phyloP scores from a whole-genome alignment of 148 eudicot genomes.

The Rhododendron williamsianum region DNA sequence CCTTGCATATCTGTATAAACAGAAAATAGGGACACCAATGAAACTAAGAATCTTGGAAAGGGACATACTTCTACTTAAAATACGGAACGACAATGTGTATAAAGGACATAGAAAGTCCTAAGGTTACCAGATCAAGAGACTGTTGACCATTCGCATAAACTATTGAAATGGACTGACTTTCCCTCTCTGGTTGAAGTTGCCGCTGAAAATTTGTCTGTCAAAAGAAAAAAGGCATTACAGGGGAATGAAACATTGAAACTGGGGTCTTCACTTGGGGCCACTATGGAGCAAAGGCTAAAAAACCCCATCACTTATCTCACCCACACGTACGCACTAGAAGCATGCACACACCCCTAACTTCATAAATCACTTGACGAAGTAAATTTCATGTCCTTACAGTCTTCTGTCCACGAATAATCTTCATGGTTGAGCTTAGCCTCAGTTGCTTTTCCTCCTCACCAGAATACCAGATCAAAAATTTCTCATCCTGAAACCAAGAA shows the following conservation, averaged over 20 bases:
- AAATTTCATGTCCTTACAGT: slow-evolving; percentile 24
- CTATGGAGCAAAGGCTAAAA: neutral
- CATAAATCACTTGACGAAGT: neutral
- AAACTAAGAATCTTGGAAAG: neutral
- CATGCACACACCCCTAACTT: neutral
- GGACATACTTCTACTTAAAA: neutral
- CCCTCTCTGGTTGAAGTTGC: slow-evolving; percentile 34
- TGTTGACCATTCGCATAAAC: slow-evolving; percentile 24
- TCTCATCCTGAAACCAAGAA: slow-evolving; percentile 35
- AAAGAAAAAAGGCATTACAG: slow-evolving; percentile 7
- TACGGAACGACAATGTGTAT: neutral
- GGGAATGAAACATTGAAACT: neutral
- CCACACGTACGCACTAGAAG: neutral
- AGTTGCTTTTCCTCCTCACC: slow-evolving; percentile 36
- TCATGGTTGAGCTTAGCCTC: slow-evolving; percentile 27
- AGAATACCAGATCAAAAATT: slow-evolving; percentile 37
- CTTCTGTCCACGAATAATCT: slow-evolving; percentile 27
- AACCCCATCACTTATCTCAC: neutral
- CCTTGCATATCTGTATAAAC: slow-evolving; percentile 38
- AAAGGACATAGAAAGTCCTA: neutral
- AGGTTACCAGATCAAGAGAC: slow-evolving; percentile 38
- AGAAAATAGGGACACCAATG: neutral
- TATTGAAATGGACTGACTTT: slow-evolving; percentile 33
- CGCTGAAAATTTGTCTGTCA: slow-evolving; percentile 17
- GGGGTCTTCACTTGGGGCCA: neutral